Evolutionary conservation across 495 filamentous ascomycete genomes (phyloP), one percentile per base, ranked within the genome.

Genomic region (Penicillium lividum): DNA sequence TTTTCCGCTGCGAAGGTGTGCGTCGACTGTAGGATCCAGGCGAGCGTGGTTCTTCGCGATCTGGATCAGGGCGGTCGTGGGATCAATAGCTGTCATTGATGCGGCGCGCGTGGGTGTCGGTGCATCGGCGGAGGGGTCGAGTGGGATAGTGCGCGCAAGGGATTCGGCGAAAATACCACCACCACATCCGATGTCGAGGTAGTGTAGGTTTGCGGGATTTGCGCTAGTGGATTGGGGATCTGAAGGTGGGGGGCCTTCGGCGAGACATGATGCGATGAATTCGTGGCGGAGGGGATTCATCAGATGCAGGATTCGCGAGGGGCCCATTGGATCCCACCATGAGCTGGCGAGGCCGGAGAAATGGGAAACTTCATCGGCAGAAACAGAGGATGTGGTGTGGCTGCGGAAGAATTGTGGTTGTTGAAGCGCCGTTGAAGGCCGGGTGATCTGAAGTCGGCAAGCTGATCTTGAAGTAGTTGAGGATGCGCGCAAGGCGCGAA

Each of bases 281-380:
- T 91, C 86, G 73, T 97, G 92, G 33, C 94, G 92, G 43, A 95
- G 84, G 9, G 95, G 94, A 78, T 98, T 98, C 94, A 98, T 98
- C 49, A 95, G 86, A 73, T 98, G 95, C 3, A 98, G 86, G 60
- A 96, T 86, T 13, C 93, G 86, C 0, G 92, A 97, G 18, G 92
- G 86, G 53, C 94, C 94, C 74, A 95, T 86, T 3, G 94, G 90
- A 74, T 98, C 95, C 94, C 94, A 98, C 94, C 94, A 98, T 65
- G 86, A 86, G 64, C 87, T 89, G 67, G 95, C 94, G 58, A 98
- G 91, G 60, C 86, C 83, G 66, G 91, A 90, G 82, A 98, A 98
- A 77, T 98, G 94, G 42, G 90, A 88, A 57, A 98, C 80, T 78
- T 98, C 94, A 66, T 85, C 80, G 51, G 87, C 83, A 68, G 92